Percentiles rank a stretch among this genome's conserved stretches.
These are phyloP conservation scores for Esteya vermicola DNA, from an alignment of 2,329 filamentous ascomycete genomes.

Conservation along the genomic window DNA sequence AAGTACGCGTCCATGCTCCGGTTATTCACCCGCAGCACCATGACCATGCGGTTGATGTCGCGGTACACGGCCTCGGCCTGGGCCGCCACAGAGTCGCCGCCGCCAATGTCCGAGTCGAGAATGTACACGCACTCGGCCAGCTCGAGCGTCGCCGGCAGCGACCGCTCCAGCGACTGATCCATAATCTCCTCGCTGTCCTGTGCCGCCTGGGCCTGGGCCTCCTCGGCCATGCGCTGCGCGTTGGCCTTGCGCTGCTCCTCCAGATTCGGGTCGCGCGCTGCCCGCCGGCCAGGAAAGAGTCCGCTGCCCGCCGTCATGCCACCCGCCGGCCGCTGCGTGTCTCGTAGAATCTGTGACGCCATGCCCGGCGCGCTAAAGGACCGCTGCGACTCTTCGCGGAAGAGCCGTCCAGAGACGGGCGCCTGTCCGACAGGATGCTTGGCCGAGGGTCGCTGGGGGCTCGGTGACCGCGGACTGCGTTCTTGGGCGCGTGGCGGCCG, in stretches of 20 bases:
- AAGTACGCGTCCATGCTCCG: slow-evolving; percentile 52
- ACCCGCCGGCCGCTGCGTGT: slow-evolving; percentile 21
- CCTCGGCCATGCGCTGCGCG: slow-evolving; percentile 40
- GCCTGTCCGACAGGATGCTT: slow-evolving; percentile 2
- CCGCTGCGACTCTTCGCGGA: slow-evolving; percentile 34
- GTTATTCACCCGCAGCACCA: slow-evolving; percentile 75
- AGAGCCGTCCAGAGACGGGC: slow-evolving; percentile 24
- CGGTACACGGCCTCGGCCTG: slow-evolving; percentile 57
- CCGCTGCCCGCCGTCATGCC: neutral
- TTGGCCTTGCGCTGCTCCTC: slow-evolving; percentile 35
- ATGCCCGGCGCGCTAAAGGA: slow-evolving; percentile 48
- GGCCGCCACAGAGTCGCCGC: slow-evolving; percentile 42
- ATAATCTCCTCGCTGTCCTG: slow-evolving; percentile 56
- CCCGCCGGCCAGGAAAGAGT: slow-evolving; percentile 17
- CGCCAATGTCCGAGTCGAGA: slow-evolving; percentile 32
- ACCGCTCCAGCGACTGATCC: slow-evolving; percentile 43
- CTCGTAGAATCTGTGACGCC: slow-evolving; percentile 36
- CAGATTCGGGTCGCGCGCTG: slow-evolving; percentile 33
- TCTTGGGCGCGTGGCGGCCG: slow-evolving; percentile 33
- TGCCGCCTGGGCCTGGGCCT: slow-evolving; percentile 43
- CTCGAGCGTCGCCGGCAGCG: slow-evolving; percentile 44
- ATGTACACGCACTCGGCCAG: slow-evolving; percentile 49
- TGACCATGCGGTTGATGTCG: slow-evolving; percentile 88
- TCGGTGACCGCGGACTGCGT: slow-evolving; percentile 57
- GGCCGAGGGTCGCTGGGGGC: slow-evolving; percentile 37